Percentiles rank a stretch among this genome's conserved stretches.
phyloP scores from a whole-genome alignment of 2,329 filamentous ascomycete species.

The Exutisphaerella laricina region DNA sequence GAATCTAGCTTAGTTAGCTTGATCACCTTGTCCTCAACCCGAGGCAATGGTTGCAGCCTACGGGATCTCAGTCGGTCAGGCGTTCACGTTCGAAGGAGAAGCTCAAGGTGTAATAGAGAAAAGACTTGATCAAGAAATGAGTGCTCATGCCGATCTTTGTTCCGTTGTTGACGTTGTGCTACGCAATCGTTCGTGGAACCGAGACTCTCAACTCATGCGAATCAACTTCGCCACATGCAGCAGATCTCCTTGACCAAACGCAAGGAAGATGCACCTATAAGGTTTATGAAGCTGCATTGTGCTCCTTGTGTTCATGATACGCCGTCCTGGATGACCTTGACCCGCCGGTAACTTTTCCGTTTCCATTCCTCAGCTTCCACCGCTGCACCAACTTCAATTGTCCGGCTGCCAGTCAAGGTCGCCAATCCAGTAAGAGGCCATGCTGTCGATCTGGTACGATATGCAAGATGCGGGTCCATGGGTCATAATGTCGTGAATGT shows the following conservation, averaged over 20 bases:
- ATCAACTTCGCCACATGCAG: conserved; percentile 7
- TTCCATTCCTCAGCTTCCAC: conserved; percentile 11
- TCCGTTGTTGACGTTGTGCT: conserved; percentile 2
- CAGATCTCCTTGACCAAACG: conserved; percentile 6
- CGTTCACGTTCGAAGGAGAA: too few species aligned
- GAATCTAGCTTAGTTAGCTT: too few species aligned
- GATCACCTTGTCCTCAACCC: too few species aligned
- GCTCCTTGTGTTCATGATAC: conserved; percentile 2
- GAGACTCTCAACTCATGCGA: background rate
- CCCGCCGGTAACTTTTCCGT: conserved; percentile 9
- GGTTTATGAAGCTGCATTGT: background rate
- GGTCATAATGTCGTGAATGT: conserved; percentile 19
- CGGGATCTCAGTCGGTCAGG: too few species aligned
- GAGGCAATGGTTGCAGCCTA: too few species aligned
- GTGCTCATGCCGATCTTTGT: conserved; percentile 1
- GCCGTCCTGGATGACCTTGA: conserved; percentile 13
- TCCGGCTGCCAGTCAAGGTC: conserved; percentile 27
- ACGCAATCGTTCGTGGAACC: background rate
- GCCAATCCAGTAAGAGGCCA: conserved; percentile 28
- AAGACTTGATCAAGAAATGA: too few species aligned
- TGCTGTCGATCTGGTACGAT: conserved; percentile 25
- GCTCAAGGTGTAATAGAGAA: too few species aligned
- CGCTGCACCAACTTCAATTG: conserved; percentile 22
- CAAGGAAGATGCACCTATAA: conserved; percentile 3
- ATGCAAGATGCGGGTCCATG: conserved; percentile 17